phyloP scores from a whole-genome alignment of 2,329 filamentous ascomycete species.

The Aspergillus arachidicola region DNA sequence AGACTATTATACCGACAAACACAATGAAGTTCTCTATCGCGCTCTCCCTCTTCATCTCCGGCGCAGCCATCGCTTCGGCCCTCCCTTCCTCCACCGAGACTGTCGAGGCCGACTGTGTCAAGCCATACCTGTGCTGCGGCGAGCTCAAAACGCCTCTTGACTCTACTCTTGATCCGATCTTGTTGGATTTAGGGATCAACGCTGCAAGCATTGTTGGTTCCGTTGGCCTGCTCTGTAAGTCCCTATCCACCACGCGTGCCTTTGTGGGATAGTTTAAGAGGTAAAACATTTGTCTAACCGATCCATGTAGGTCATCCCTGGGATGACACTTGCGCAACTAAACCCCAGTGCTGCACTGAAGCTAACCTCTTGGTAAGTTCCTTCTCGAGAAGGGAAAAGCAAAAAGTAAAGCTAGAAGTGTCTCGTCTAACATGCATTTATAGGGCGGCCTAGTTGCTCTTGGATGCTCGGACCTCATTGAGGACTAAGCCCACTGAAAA shows the following conservation, averaged over 20 bases:
- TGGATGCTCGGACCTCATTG: neutral
- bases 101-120: conserved; percentile 20
- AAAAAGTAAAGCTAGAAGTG: neutral
- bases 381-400: neutral
- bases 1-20: neutral
- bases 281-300: neutral
- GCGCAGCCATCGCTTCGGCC: conserved; percentile 33
- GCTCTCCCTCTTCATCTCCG: conserved; percentile 33
- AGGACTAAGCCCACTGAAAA: neutral
- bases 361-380: conserved; percentile 31
- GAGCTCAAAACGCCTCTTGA: conserved; percentile 33
- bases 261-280: conserved; percentile 1
- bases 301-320: conserved; percentile 27
- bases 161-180: conserved; percentile 28
- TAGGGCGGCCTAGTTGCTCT: neutral
- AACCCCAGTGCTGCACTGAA: conserved; percentile 35
- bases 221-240: conserved; percentile 31
- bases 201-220: conserved; percentile 29
- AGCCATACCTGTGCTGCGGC: conserved; percentile 31
- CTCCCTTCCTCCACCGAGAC: conserved; percentile 15
- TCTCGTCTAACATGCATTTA: neutral
- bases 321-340: conserved; percentile 20
- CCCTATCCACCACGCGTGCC: neutral
- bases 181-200: conserved; percentile 26
- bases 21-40: conserved; percentile 31